Base-by-base conservation (phyloP, 257 asterid species). In the Salvia rosmarinus region DNA sequence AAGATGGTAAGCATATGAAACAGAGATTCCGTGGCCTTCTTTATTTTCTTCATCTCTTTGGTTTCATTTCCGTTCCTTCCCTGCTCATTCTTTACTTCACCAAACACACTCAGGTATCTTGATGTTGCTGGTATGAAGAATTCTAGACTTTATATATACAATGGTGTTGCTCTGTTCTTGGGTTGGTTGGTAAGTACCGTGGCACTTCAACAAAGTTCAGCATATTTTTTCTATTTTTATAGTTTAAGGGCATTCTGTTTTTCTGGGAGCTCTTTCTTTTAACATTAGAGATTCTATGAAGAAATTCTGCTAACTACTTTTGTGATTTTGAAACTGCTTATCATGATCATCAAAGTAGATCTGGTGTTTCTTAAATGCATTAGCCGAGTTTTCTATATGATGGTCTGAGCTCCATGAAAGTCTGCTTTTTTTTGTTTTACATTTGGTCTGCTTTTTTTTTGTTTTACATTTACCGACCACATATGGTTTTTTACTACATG, bases 151-250 rank as follows among this genome's bases (percentile, higher is more conserved):
- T 93, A 93, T 65, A 39, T 85, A 9, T 79, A 59, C 78, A 93
- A 90, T 75, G 97, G 97, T 4, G 80, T 90, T 59, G 92, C 95
- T 37, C 82, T 93, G 85, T 93, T 93, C 87, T 67, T 90, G 10
- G 96, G 96, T 42, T 93, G 97, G 97, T 80, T 93, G 96, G 98
- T 93, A 90, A 57, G 88, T 49, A 67, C 75, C 23, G 40, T 42
- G 54, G 19, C 23, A 56, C 49, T 55, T 55, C 54, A 72, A 73
- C 54, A 39, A 51, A 46, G 63, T 62, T 69, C 63, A 39, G 7
- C 17, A 20, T 13, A 62, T 54, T 6, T 10, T 67, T 50, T 39
- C 56, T 46, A 32, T 34, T 32, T 60, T 20, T 28, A 25, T 8
- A 63, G 21, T 42, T 1, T 8, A 62, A 21, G 16, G 49, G 6